Conservation (phyloP, 2,329 filamentous ascomycete species). For the Colletotrichum brevisporum region DNA sequence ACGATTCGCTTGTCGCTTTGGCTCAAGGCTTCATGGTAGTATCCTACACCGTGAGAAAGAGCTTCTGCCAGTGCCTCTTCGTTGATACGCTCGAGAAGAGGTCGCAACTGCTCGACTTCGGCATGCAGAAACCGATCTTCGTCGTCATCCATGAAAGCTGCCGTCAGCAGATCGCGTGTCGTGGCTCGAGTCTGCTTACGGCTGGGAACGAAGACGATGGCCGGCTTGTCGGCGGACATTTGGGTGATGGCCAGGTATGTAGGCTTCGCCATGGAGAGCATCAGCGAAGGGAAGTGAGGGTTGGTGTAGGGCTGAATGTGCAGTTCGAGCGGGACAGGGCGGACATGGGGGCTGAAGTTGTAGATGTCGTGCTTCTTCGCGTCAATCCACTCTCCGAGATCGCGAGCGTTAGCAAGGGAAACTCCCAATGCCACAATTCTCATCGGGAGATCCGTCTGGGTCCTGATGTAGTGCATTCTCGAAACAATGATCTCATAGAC, state of each 20-base stretch:
- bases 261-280: slow-evolving; percentile 98
- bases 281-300: slow-evolving; percentile 96
- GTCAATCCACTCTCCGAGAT: slow-evolving; percentile 98
- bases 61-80: slow-evolving; percentile 91
- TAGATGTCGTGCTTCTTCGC: slow-evolving; percentile 98
- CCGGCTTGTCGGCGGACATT: slow-evolving; percentile 89
- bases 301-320: slow-evolving; percentile 97
- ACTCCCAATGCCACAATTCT: slow-evolving; percentile 92
- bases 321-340: slow-evolving; percentile 90
- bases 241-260: slow-evolving; percentile 91
- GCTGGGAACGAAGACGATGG: slow-evolving; percentile 91
- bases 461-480: slow-evolving; percentile 95
- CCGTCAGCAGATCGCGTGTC: slow-evolving; percentile 88
- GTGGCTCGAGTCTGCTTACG: slow-evolving; percentile 93
- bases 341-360: slow-evolving; percentile 95
- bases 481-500: slow-evolving; percentile 98
- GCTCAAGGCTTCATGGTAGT: slow-evolving; percentile 95
- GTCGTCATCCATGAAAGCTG: slow-evolving; percentile 88
- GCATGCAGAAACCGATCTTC: slow-evolving; percentile 95
- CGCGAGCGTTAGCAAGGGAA: slow-evolving; percentile 91
- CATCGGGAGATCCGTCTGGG: slow-evolving; percentile 86
- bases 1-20: slow-evolving; percentile 93
- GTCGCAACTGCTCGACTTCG: slow-evolving; percentile 83
- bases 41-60: slow-evolving; percentile 93
- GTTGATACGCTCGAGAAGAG: slow-evolving; percentile 85